Conservation (phyloP, 371 early-diverging fungal genomes). For the Saksenaea oblongispora region DNA sequence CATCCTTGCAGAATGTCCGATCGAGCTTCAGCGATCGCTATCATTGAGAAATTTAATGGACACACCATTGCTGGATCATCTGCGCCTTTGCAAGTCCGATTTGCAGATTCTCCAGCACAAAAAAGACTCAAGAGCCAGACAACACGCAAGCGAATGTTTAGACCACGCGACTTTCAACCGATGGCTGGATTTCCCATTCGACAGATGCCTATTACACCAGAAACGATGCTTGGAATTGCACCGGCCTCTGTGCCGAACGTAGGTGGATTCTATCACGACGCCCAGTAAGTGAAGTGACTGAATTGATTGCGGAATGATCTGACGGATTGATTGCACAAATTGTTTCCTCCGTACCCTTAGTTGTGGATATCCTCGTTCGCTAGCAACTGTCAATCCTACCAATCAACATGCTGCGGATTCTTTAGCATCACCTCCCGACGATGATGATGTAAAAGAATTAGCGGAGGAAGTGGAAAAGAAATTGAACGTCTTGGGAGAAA, state of each 20-base stretch:
- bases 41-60: constrained; percentile 73
- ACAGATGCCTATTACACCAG: constrained; percentile 52
- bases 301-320: not conserved
- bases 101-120: constrained; percentile 81
- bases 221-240: constrained; percentile 49
- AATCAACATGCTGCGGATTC: constrained; percentile 10
- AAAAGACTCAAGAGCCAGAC: constrained; percentile 71
- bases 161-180: constrained; percentile 45
- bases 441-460: constrained; percentile 20
- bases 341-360: not conserved
- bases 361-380: constrained; percentile 14
- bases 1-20: constrained; percentile 56
- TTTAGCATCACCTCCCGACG: constrained; percentile 17
- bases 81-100: constrained; percentile 76
- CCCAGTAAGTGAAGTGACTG: not conserved
- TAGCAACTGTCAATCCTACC: constrained; percentile 9
- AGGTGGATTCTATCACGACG: not conserved
- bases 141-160: constrained; percentile 33
- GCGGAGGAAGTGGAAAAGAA: constrained; percentile 8
- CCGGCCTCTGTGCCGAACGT: constrained; percentile 16
- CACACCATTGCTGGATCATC: constrained; percentile 57
- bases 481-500: constrained; percentile 6
- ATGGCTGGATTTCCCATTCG: constrained; percentile 34
- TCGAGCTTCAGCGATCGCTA: constrained; percentile 63
- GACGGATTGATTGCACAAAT: not conserved